Conservation (phyloP, 2,329 filamentous ascomycete species). For the Lachnellula arida region DNA sequence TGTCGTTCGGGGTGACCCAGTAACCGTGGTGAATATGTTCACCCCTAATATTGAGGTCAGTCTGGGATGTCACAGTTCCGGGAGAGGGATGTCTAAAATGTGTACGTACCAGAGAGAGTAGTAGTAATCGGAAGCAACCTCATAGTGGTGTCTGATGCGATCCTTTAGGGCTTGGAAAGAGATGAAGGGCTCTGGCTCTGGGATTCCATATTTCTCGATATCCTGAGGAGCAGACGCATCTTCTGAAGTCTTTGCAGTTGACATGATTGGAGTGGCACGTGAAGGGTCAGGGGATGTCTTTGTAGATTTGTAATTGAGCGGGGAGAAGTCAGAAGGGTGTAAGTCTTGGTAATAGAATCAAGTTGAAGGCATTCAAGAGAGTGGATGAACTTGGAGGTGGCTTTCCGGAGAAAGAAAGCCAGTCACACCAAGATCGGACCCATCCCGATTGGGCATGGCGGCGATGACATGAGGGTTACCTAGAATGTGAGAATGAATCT, state of each 20-base stretch:
- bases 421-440: too few species aligned
- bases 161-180: slow-evolving; percentile 27
- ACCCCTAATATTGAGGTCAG: slow-evolving; percentile 39
- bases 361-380: too few species aligned
- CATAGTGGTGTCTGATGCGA: slow-evolving; percentile 51
- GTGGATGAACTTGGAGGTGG: too few species aligned
- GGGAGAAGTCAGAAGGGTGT: too few species aligned
- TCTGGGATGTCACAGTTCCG: not conserved
- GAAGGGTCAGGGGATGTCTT: too few species aligned
- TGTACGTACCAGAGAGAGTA: slow-evolving; percentile 50
- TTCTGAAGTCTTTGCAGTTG: not conserved
- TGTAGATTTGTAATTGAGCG: too few species aligned
- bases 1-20: slow-evolving; percentile 47
- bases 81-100: not conserved
- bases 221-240: not conserved
- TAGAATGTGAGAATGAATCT: too few species aligned
- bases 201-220: slow-evolving; percentile 20
- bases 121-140: slow-evolving; percentile 58
- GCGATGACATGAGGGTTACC: too few species aligned
- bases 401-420: too few species aligned
- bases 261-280: not conserved
- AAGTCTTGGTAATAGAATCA: too few species aligned
- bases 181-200: slow-evolving; percentile 23
- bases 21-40: slow-evolving; percentile 62
- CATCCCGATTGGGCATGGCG: too few species aligned